Conservation (phyloP, 305 asterid genomes). For the Solanum hybrid region DNA sequence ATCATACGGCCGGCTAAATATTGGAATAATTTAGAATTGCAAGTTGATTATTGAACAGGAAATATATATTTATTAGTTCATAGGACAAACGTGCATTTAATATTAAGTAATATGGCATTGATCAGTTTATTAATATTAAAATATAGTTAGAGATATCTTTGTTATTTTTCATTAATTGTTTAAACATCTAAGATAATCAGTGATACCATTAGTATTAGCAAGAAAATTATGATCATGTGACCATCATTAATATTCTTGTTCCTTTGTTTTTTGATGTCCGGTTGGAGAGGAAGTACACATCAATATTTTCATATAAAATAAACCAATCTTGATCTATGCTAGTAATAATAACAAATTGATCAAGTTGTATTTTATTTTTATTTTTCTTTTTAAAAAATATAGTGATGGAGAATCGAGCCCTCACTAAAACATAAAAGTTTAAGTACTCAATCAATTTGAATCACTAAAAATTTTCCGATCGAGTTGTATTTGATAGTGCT, state of each 20-base stretch:
- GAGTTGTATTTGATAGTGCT: not conserved
- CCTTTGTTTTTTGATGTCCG: not conserved
- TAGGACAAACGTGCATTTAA: not conserved
- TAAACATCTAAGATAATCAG: not conserved
- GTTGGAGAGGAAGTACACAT: not conserved
- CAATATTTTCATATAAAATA: not conserved
- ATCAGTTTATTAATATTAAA: not conserved
- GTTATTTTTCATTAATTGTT: not conserved
- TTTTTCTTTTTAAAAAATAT: not conserved
- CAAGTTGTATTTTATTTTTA: not conserved
- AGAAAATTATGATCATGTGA: slow-evolving; percentile 7
- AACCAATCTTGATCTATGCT: not conserved
- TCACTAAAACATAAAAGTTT: not conserved
- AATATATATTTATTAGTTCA: not conserved
- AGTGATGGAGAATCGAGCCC: not conserved
- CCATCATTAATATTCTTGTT: not conserved
- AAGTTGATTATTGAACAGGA: not conserved
- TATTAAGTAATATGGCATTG: not conserved
- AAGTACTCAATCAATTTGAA: not conserved
- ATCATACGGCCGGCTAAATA: not conserved
- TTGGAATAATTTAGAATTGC: not conserved
- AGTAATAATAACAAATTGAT: not conserved
- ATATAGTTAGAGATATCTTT: not conserved
- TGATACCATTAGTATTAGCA: not conserved
- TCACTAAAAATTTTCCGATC: not conserved